Conservation (phyloP, 2,329 filamentous ascomycete species). For the Phialophora macrospora region DNA sequence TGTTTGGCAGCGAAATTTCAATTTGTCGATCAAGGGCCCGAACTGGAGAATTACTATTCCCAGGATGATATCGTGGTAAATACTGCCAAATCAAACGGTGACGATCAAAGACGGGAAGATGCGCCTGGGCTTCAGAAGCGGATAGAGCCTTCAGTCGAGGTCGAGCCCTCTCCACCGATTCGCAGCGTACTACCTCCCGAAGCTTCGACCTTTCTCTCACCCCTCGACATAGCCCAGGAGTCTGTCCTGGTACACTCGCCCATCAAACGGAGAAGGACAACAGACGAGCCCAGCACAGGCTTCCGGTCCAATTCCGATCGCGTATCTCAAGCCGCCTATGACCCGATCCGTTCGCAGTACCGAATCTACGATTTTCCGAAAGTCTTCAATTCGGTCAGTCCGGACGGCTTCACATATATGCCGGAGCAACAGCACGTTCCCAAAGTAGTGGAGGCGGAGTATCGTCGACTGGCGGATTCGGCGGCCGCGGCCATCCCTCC, state of each 20-base stretch:
- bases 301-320: slow-evolving; percentile 19
- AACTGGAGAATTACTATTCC: slow-evolving; percentile 40
- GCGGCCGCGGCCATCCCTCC: slow-evolving; percentile 35
- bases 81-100: slow-evolving; percentile 23
- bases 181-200: slow-evolving; percentile 27
- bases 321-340: slow-evolving; percentile 27
- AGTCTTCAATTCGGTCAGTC: slow-evolving; percentile 20
- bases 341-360: slow-evolving; percentile 34
- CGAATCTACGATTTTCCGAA: slow-evolving; percentile 29
- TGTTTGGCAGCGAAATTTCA: slow-evolving; percentile 36
- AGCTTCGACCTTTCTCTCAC: slow-evolving; percentile 23
- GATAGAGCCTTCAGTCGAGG: slow-evolving; percentile 17
- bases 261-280: slow-evolving; percentile 30
- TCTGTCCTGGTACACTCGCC: slow-evolving; percentile 25
- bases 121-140: slow-evolving; percentile 10
- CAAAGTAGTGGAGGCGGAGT: slow-evolving; percentile 38
- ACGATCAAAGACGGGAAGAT: slow-evolving; percentile 26
- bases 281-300: slow-evolving; percentile 16
- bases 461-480: slow-evolving; percentile 36
- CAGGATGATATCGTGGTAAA: slow-evolving; percentile 31
- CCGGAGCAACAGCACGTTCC: slow-evolving; percentile 31
- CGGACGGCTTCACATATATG: slow-evolving; percentile 28
- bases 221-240: slow-evolving; percentile 20
- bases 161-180: slow-evolving; percentile 24
- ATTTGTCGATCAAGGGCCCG: slow-evolving; percentile 39